phyloP scores from a whole-genome alignment of 257 asterid species.

The Vinca minor region DNA sequence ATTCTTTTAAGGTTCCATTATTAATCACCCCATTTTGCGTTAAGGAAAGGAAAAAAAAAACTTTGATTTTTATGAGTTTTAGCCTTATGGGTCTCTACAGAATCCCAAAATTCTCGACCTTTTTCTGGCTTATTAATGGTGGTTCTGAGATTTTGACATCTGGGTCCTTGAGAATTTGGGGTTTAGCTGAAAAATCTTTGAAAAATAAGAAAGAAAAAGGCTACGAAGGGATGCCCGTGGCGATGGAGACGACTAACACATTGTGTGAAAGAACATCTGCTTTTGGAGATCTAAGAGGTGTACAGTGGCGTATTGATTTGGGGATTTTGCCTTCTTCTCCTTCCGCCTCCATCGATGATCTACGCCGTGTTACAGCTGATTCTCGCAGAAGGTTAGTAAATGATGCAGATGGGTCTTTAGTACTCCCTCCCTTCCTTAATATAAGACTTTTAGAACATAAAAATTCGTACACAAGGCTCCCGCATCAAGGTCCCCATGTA shows the following conservation, averaged over 20 bases:
- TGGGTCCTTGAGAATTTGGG: constrained; percentile 7
- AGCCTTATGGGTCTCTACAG: constrained; percentile 22
- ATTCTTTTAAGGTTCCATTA: neutral
- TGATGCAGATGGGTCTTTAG: too few relatives aligned
- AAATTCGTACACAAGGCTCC: too few relatives aligned
- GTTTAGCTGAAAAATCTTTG: constrained; percentile 1
- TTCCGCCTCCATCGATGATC: constrained; percentile 60
- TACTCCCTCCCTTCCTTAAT: too few relatives aligned
- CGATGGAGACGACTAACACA: constrained; percentile 8
- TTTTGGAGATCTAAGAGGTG: constrained; percentile 70
- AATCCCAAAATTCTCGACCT: constrained; percentile 4
- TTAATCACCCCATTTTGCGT: neutral
- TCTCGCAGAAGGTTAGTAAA: constrained; percentile 79
- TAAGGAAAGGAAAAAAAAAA: neutral
- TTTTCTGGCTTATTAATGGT: neutral
- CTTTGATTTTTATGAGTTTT: constrained; percentile 12
- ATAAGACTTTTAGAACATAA: too few relatives aligned
- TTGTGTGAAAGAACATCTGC: too few relatives aligned
- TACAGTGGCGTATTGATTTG: constrained; percentile 89
- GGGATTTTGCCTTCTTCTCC: constrained; percentile 77
- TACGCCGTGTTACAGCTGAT: constrained; percentile 83
- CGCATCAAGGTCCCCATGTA: too few relatives aligned
- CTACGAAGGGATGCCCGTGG: constrained; percentile 6
- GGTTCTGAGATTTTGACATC: constrained; percentile 10
- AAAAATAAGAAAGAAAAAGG: neutral